Evolutionary conservation across 371 early-diverging fungal genomes (phyloP).

Genomic region (Neoconidiobolus thromboides): DNA sequence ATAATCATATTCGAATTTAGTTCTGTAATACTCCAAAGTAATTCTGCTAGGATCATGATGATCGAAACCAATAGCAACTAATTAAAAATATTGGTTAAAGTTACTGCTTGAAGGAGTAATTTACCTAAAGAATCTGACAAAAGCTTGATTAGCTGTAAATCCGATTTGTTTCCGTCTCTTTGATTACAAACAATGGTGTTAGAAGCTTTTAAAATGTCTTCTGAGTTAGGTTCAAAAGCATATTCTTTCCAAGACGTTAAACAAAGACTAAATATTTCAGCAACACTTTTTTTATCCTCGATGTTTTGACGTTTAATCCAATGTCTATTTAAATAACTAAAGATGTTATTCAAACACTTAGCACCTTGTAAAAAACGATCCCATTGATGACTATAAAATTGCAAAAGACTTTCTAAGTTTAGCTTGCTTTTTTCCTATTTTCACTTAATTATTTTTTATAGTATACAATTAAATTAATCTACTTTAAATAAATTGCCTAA

Average conservation of each 20-base stretch:
- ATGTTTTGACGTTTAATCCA: conserved; percentile 93
- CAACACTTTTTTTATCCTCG: conserved; percentile 73
- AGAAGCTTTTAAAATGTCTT: conserved; percentile 60
- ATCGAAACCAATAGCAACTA: not conserved
- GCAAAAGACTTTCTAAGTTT: conserved; percentile 61
- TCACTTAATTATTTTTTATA: not conserved
- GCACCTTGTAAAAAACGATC: conserved; percentile 65
- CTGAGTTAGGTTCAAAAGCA: conserved; percentile 58
- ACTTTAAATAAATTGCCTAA: not conserved
- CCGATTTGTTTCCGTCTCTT: conserved; percentile 77
- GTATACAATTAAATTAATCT: conserved; percentile 4
- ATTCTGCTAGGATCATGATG: not conserved
- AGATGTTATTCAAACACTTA: conserved; percentile 70
- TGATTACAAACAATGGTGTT: conserved; percentile 65
- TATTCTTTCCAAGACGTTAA: conserved; percentile 53
- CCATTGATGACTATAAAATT: conserved; percentile 81
- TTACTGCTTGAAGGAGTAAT: not conserved
- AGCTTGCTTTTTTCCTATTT: conserved; percentile 30
- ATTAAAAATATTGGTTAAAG: not conserved
- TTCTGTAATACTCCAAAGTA: conserved; percentile 24
- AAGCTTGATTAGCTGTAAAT: conserved; percentile 61
- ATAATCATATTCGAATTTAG: conserved; percentile 66
- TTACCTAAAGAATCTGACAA: conserved; percentile 81
- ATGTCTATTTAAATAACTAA: conserved; percentile 86
- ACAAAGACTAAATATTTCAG: conserved; percentile 82